Conservation (phyloP, 768 basidiomycete species). For the Russula compacta region DNA sequence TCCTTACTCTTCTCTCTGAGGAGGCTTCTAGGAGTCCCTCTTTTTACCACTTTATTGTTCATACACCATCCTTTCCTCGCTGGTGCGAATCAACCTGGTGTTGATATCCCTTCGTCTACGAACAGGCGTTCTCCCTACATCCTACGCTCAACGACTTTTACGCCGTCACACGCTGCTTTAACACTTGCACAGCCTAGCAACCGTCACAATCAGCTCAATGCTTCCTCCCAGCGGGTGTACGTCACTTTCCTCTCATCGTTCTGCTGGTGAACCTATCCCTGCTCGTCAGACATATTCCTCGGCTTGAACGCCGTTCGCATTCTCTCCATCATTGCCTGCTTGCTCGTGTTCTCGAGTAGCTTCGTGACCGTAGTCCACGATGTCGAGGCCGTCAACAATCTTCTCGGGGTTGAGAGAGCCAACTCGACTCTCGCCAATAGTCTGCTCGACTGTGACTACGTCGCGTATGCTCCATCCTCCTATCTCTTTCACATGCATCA, state of each 20-base stretch:
- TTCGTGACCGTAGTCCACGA: slow-evolving; percentile 19
- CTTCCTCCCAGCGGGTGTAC: slow-evolving; percentile 20
- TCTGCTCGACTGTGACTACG: slow-evolving; percentile 15
- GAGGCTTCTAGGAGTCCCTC: slow-evolving; percentile 3
- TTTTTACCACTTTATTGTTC: neutral
- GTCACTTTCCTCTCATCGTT: neutral
- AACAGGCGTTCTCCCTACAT: neutral
- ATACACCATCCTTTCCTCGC: neutral
- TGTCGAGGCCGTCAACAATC: slow-evolving; percentile 17
- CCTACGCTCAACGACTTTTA: neutral
- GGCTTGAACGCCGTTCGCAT: slow-evolving; percentile 16
- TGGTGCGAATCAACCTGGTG: slow-evolving; percentile 15
- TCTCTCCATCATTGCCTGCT: slow-evolving; percentile 15
- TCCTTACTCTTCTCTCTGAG: neutral
- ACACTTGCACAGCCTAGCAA: slow-evolving; percentile 1
- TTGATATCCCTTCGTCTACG: slow-evolving; percentile 5
- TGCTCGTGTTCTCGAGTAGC: slow-evolving; percentile 19
- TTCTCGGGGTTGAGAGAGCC: slow-evolving; percentile 11
- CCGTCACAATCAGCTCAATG: slow-evolving; percentile 4
- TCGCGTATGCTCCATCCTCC: neutral
- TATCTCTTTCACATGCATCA: neutral
- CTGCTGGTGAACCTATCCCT: neutral
- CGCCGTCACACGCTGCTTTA: neutral
- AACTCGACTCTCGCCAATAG: slow-evolving; percentile 6
- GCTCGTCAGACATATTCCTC: slow-evolving; percentile 16